Evolutionary conservation across 129 eudicot species (phyloP), one percentile per base, ranked within the genome.

Genomic region (Arctium minus): DNA sequence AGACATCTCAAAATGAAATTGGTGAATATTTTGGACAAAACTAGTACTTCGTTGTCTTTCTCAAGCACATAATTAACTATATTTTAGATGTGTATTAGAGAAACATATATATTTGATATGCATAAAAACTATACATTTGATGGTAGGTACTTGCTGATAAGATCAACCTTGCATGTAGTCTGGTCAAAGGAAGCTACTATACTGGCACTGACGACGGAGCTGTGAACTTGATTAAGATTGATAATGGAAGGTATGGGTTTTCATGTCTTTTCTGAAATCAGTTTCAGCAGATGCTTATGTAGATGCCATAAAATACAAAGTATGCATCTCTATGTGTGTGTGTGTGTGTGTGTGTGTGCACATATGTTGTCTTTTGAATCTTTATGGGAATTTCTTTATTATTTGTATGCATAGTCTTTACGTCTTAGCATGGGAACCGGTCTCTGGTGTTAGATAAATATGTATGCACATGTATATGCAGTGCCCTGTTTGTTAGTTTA

Each of bases 121-220:
- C 85, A 73, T 29, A 30, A 27, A 75, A 82, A 31, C 79, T 60
- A 12, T 31, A 68, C 22, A 35, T 80, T 73, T 77, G 62, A 36
- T 83, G 79, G 39, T 82, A 94, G 98, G 98, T 94, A 77, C 98
- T 94, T 53, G 96, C 98, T 82, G 98, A 94, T 87, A 92, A 88
- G 91, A 85, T 94, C 90, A 88, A 89, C 88, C 94, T 94, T 80
- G 90, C 98, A 38, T 94, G 98, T 84, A 94, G 90, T 91, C 94
- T 94, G 86, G 97, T 94, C 72, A 94, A 94, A 84, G 98, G 98
- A 85, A 94, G 98, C 90, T 92, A 92, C 79, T 94, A 94, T 83
- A 94, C 97, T 78, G 97, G 98, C 84, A 94, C 96, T 73, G 98
- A 94, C 79, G 97, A 94, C 11, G 98, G 98, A 81, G 98, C 98